Evolutionary conservation across 768 basidiomycete genomes (phyloP), one percentile per base, ranked within the genome.

Genomic region (Ephemerocybe angulata): DNA sequence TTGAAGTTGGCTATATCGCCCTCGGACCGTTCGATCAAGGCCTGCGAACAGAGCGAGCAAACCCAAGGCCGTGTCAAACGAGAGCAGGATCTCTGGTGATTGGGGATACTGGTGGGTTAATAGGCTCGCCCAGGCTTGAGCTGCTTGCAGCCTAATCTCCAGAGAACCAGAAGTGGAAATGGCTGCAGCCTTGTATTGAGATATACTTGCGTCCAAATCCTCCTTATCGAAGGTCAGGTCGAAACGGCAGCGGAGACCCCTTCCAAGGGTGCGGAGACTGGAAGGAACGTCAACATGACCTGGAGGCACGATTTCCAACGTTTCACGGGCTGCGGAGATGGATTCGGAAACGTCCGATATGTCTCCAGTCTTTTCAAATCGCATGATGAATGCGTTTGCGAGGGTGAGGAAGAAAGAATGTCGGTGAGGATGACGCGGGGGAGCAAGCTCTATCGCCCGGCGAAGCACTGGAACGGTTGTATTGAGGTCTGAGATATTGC

Each of bases 21-120:
- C 12, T 27, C 48, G 51, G 1, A 57, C 22, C 1, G 51, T 57
- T 22, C 48, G 22, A n/a, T 47, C 56, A 10, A 57, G 21, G n/a
- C 56, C 56, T 15, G 50, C 56, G 6, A 52, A 30, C 21, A 37
- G 2, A 8, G 56, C 21, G 17, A 57, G 19, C 12, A 57, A 28
- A 7, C 30, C 40, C 21, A 57, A 15, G 13, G 35, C 33, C 5
- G 27, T 40, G n/a, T 37, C 35, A 30, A 47, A 52, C 1, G 56
- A 41, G 13, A 21, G 8, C 7, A 53, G 30, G 1, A 41, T 11
- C 17, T 57, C 35, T 15, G 48, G 2, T 7, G 53, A 38, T 6
- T 47, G 21, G 10, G 29, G 31, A 24, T 35, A 2, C n/a, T n/a
- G n/a, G n/a, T n/a, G 17, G 21, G 38, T 41, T 17, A 41, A 19